Conservation (phyloP, 2,329 filamentous ascomycete species). For the Bertia moriformis region DNA sequence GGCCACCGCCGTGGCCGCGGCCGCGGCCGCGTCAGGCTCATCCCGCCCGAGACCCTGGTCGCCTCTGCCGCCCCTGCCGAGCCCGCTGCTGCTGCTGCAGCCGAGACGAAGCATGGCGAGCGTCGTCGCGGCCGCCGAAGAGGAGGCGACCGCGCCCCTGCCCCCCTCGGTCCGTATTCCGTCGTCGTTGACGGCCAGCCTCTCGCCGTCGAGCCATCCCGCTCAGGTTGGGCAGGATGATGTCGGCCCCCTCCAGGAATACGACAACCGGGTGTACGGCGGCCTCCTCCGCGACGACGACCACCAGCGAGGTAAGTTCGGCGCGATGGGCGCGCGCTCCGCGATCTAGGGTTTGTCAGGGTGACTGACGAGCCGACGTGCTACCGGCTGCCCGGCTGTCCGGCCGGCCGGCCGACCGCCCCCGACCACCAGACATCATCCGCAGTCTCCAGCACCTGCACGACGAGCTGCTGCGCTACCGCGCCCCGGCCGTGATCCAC, state of each 20-base stretch:
- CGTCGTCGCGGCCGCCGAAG: neutral
- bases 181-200: neutral
- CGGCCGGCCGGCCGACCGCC: too few species aligned
- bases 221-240: conserved; percentile 13
- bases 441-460: conserved; percentile 79
- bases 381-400: too few species aligned
- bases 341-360: neutral
- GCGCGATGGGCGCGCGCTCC: too few species aligned
- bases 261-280: conserved; percentile 63
- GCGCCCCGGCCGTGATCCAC: conserved; percentile 58
- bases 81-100: neutral
- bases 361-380: too few species aligned
- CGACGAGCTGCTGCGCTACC: conserved; percentile 63
- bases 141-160: too few species aligned
- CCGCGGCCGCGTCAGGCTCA: neutral
- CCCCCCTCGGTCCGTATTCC: neutral
- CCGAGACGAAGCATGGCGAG: neutral
- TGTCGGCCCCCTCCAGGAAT: conserved; percentile 70
- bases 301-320: conserved; percentile 66
- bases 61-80: too few species aligned
- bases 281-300: conserved; percentile 73
- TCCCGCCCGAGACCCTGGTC: neutral
- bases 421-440: conserved; percentile 76
- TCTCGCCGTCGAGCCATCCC: neutral
- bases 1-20: neutral